Base-by-base conservation (phyloP, 2,329 filamentous ascomycete genomes). In the Cytospora piceicola region DNA sequence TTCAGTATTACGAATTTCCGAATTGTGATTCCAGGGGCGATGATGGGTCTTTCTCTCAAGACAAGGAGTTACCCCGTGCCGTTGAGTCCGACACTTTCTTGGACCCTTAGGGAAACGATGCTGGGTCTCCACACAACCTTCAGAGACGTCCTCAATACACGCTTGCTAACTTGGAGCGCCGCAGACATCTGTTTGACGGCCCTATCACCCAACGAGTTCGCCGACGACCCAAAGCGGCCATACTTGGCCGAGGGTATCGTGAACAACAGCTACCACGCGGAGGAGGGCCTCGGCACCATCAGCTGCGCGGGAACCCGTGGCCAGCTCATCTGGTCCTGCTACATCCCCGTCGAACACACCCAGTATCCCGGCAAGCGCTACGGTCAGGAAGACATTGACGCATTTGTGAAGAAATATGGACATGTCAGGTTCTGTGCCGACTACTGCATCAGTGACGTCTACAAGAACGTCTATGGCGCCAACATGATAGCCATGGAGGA, bases 401-500 rank as follows among this genome's bases (percentile, higher is more conserved):
- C 22, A 4, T 32, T 32, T n/a, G 22, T 58, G 5, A 49, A 58
- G 24, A 51, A 49, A 34, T 49, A 49, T 12, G 56, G 56, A 29
- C 56, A 58, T 49, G 7, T 58, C 22, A 46, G 30, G 12, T 14
- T 49, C 3, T 29, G n/a, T 22, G 36, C 56, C 39, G 27, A 58
- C 36, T 58, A 32, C 36, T 49, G 15, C 36, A 30, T 58, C 27
- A 32, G 46, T n/a, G 56, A 58, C 36, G 29, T 39, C 36, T 58
- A 58, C 15, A n/a, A 29, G 36, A 49, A 17, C 20, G 4, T 20
- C 3, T 51, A 51, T 24, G 56, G 56, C 24, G 56, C 56, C 6
- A 58, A 14, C 56, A 29, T 58, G 20, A 54, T 9, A 72, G 72
- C 8, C 70, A 73, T 32, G 73, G 72, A 71, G 55, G 12, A 60